Conservation (phyloP, 2,329 filamentous ascomycete genomes). For the Ceratocystiopsis brevicomis region DNA sequence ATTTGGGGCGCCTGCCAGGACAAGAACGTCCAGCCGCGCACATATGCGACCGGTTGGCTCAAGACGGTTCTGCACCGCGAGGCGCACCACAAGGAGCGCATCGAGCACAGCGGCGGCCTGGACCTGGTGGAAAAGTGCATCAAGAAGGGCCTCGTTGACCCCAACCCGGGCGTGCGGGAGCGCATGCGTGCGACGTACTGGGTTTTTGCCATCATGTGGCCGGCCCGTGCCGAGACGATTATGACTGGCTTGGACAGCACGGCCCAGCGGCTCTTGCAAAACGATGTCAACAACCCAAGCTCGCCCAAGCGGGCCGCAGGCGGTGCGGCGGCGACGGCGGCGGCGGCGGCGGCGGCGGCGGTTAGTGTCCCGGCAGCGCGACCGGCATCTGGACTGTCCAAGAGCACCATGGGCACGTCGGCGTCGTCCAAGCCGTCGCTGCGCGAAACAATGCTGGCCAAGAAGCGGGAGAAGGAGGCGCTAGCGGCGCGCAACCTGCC, state of each 20-base stretch:
- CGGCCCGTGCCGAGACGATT: conserved; percentile 53
- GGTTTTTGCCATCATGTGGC: conserved; percentile 63
- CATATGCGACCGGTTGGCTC: conserved; percentile 65
- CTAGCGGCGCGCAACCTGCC: conserved; percentile 33
- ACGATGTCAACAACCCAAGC: conserved; percentile 67
- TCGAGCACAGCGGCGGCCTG: conserved; percentile 71
- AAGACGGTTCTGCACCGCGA: conserved; percentile 66
- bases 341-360: conserved; percentile 14
- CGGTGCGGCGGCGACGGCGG: conserved; percentile 12
- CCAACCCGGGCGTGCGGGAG: conserved; percentile 80
- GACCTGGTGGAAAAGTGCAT: conserved; percentile 76
- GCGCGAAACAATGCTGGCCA: conserved; percentile 67
- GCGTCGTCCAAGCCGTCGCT: conserved; percentile 40
- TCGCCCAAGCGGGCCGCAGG: conserved; percentile 33
- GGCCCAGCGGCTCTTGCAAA: conserved; percentile 62
- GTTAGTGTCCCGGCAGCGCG: conserved; percentile 23
- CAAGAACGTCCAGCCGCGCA: conserved; percentile 78
- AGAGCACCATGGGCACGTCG: conserved; percentile 34
- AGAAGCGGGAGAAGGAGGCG: conserved; percentile 50
- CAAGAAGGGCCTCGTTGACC: conserved; percentile 71
- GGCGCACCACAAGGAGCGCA: conserved; percentile 54
- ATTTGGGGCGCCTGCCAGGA: conserved; percentile 68
- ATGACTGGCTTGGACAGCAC: conserved; percentile 61
- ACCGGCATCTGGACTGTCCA: conserved; percentile 41
- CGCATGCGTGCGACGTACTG: conserved; percentile 74